Evolutionary conservation across 148 eudicot species (phyloP).

Genomic region (Agrostemma githago): DNA sequence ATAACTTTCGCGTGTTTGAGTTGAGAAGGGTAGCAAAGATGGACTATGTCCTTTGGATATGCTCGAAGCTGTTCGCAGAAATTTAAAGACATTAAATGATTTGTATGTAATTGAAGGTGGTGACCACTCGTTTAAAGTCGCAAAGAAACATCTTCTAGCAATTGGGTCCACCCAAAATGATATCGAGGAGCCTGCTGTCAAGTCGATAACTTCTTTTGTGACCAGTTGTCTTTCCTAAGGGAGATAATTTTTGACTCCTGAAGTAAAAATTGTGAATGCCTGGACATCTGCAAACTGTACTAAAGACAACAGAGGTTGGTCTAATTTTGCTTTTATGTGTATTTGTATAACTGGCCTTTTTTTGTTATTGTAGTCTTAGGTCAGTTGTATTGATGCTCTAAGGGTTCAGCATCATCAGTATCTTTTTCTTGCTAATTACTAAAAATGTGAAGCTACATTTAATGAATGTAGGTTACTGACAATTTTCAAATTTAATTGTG

Average conservation of each 20-base stretch:
- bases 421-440: not conserved
- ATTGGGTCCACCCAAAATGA: conserved; percentile 51
- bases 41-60: conserved; percentile 64
- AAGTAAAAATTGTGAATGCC: not conserved
- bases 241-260: not conserved
- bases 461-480: not conserved
- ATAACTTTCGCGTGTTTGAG: conserved; percentile 3
- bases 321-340: conserved; percentile 7
- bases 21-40: conserved; percentile 70
- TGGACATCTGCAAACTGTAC: not conserved
- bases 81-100: conserved; percentile 38
- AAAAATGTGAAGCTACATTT: not conserved
- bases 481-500: not conserved
- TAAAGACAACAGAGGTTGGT: conserved; percentile 6
- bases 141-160: conserved; percentile 53
- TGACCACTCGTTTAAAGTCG: conserved; percentile 82
- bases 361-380: conserved; percentile 1
- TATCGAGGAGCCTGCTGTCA: conserved; percentile 56
- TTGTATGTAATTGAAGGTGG: conserved; percentile 78
- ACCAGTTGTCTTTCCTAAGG: conserved; percentile 9
- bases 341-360: not conserved
- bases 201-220: conserved; percentile 47
- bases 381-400: not conserved
- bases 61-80: conserved; percentile 54
- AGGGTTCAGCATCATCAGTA: not conserved